Evolutionary conservation across 2,329 filamentous ascomycete species (phyloP), one percentile per base, ranked within the genome.

Genomic region (Pseudonectria buxi): DNA sequence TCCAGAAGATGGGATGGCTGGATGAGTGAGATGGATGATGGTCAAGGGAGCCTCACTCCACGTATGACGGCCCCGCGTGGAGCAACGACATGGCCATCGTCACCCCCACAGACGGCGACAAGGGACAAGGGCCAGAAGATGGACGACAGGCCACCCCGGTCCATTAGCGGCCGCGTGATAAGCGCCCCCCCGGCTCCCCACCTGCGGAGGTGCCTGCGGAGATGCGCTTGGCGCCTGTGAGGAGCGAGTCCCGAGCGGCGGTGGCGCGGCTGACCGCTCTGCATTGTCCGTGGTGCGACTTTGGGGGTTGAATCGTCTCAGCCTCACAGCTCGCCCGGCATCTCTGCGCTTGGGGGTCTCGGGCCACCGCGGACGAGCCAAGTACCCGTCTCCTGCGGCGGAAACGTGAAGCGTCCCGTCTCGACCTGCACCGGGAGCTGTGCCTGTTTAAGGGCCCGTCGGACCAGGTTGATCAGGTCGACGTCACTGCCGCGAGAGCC

Each of bases 401-500:
- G 57, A 27, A 61, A 62, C 1, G 51, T 37, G 14, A 50, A 40
- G 12, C 51, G 45, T 18, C 60, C 59, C 12, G 45, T 41, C 6
- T 51, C 44, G 2, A 63, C 55, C 15, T 36, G 41, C 2, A 53
- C 51, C 13, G 46, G 49, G 50, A 57, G 55, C n/a, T 39, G 40
- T 2, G 45, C 53, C 12, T 42, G 40, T 24, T 51, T 44, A 7
- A 63, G 42, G 2, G 55, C 49, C 24, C 51, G 43, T 31, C 57
- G 43, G 15, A 59, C 46, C 6, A 58, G 36, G 26, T 54, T 43
- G 15, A 61, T 36, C 13, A 56, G 36, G 24, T 39, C 42, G 2
- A 49, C 13, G 12, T 57, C 57, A 27, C 53, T 48, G 4, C 53
- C 54, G 6, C 31, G 40, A 4, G 50, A 28, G 2, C 58, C 55